Evolutionary conservation across 345 rosid genomes (phyloP), one percentile per base, ranked within the genome.

Genomic region (Eucalyptus curtisii): DNA sequence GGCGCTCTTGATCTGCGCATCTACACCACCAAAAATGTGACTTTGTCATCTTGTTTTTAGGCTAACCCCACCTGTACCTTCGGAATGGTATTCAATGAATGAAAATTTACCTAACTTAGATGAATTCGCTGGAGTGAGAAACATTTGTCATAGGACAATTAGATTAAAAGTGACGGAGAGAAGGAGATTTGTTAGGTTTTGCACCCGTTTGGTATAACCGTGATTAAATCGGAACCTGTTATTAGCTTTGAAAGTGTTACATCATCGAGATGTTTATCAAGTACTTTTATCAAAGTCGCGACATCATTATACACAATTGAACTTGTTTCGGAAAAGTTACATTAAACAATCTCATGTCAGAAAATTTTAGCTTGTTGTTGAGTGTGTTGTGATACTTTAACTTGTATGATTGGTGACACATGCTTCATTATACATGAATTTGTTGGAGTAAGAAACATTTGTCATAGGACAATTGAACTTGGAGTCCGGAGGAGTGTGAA

Each of bases 271-370:
- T 64, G 19, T 64, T 52, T 49, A 22, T 7, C 6, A 3, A 20
- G 1, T 55, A 55, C 59, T 25, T 25, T 57, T 24, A 57, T 24
- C 7, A 24, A 5, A 57, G 64, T 57, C 1, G 64, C 13, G 2
- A 57, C 7, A 10, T 27, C 15, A 31, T 59, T 27, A 12, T 30
- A 2, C 33, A 30, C 68, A 13, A 0, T 30, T 27, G 68, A 61
- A 61, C 16, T 61, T 27, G 68, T 12, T 27, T 27, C 3, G 2
- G 7, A 5, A 59, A 59, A 13, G 1, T 7, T 13, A 6, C 0
- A 61, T 7, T 6, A 6, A 12, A 61, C 4, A 3, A 4, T 12
- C 2, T 59, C 4, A 3, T 59, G 8, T 59, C 1, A 0, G 16
- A 49, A 25, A 57, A 3, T 57, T 57, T 10, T 57, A 57, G 66